These are phyloP conservation scores for Plasmodium gonderi DNA, from an alignment of 169 alveolate species.

Conservation along the genomic window DNA sequence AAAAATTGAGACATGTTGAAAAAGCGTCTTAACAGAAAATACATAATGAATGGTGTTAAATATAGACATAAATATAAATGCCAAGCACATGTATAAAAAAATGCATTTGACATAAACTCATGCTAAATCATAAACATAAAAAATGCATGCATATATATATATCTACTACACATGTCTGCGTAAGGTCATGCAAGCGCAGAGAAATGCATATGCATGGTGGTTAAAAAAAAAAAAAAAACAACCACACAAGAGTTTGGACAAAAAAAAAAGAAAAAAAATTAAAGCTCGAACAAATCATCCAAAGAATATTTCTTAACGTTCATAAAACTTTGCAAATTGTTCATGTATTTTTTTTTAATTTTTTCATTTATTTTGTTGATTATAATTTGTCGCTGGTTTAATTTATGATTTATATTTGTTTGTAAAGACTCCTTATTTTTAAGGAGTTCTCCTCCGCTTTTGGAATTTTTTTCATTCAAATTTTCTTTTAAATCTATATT, in stretches of 20 bases:
- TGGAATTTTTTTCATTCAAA: background rate
- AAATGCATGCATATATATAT: background rate
- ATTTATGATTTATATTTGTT: slow-evolving; percentile 18
- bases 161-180: background rate
- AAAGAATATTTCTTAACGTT: slow-evolving; percentile 34
- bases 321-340: slow-evolving; percentile 9
- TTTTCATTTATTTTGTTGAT: slow-evolving; percentile 61
- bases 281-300: slow-evolving; percentile 60
- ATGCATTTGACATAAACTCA: background rate
- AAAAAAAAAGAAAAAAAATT: background rate
- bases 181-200: background rate
- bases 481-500: background rate
- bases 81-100: background rate
- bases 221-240: background rate
- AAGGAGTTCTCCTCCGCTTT: background rate
- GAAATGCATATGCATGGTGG: no score
- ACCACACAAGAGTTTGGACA: background rate
- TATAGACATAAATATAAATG: background rate
- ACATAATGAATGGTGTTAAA: background rate
- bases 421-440: background rate
- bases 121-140: background rate
- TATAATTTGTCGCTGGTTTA: slow-evolving; percentile 50
- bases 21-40: background rate
- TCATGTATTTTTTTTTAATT: slow-evolving; percentile 21
- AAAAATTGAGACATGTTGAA: background rate